Evolutionary conservation across 495 filamentous ascomycete genomes (phyloP), one percentile per base, ranked within the genome.

Genomic region (Lasiosphaeris hirsuta): DNA sequence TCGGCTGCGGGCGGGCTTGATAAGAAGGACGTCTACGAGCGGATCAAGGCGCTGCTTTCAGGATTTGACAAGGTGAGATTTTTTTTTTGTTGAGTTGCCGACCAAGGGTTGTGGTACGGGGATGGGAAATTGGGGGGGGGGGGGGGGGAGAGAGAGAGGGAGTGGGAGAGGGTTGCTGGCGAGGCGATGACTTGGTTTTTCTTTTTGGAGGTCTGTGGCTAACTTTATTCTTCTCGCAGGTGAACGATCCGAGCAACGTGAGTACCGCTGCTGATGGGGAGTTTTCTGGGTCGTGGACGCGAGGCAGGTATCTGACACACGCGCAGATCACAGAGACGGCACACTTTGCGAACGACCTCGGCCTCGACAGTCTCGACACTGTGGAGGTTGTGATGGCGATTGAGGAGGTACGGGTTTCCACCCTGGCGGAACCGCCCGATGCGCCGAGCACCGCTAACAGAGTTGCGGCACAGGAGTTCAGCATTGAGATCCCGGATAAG

Each of bases 301-400:
- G 17, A 53, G n/a, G 10, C 42, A 15, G 42, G 18, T 38, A 42
- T 45, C 57, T 60, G 56, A 59, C 56, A 33, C 17, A 51, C 37
- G 33, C n/a, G 38, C 9, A 98, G 94, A 86, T 97, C 64, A 90
- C 82, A 62, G 78, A 80, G 44, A 79, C 75, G 41, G 87, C 94
- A 33, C 90, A 97, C 83, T 98, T 98, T 75, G 77, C 90, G 54
- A 97, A 96, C 69, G 94, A 98, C 77, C 84, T 98, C 46, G 95
- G 91, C 56, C 75, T 98, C 63, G 94, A 98, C 79, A 95, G 89
- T 79, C 81, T 98, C 72, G 94, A 98, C 72, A 96, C 92, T 48
- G 94, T 98, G 51, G 94, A 98, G 81, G 92, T 98, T 63, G 95
- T 98, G 59, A 98, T 98, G 94, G 94, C 94, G 60, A 97, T 98